These are phyloP conservation scores for Rutstroemia sp. DNA, from an alignment of 2,329 filamentous ascomycete species.

Conservation along the genomic window DNA sequence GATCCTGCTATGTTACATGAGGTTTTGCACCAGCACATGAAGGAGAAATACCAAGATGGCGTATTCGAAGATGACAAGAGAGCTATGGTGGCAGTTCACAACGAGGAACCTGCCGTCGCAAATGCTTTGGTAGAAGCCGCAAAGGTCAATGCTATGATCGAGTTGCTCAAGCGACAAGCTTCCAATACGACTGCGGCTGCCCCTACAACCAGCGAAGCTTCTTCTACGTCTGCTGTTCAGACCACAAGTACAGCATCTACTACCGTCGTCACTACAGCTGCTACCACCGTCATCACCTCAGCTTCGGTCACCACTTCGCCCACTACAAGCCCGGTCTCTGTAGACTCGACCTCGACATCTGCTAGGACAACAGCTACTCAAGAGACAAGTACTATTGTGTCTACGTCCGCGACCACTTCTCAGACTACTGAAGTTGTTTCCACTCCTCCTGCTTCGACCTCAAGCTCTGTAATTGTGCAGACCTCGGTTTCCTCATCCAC, in stretches of 20 bases:
- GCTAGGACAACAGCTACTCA: no score
- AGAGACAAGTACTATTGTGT: no score
- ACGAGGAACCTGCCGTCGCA: conserved; percentile 53
- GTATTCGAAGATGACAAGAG: conserved; percentile 58
- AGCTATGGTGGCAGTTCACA: conserved; percentile 56
- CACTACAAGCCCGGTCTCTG: no score
- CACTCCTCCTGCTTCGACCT: neutral
- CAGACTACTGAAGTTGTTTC: no score
- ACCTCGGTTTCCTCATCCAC: neutral
- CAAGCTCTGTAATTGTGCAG: neutral
- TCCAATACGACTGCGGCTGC: conserved; percentile 13
- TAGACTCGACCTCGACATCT: no score
- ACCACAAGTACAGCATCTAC: neutral
- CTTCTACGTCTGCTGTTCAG: conserved; percentile 2
- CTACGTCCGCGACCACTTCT: no score
- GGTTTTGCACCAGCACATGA: conserved; percentile 56
- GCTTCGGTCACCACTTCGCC: neutral
- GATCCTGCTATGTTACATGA: conserved; percentile 56
- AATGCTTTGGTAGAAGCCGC: conserved; percentile 57
- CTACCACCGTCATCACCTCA: neutral
- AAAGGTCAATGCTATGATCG: conserved; percentile 7
- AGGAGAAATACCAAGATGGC: conserved; percentile 59
- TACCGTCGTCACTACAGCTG: conserved; percentile 2
- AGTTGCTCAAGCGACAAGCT: conserved; percentile 53
- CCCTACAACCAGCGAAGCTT: neutral